Base-by-base conservation (phyloP, 179 eudicot species). In the Spinacia oleracea region DNA sequence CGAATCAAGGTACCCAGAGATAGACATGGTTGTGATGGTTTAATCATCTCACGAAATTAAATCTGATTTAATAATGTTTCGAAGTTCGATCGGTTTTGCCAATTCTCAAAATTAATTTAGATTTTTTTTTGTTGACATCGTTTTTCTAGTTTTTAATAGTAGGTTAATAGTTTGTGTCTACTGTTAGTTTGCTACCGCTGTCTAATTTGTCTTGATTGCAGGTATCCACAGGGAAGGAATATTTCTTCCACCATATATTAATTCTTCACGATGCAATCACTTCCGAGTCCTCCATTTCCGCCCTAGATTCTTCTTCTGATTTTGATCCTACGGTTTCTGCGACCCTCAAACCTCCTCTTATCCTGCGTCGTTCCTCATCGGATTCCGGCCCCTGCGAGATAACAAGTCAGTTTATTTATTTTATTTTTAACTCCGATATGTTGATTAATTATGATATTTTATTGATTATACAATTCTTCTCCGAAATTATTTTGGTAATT, bases 351-450 rank as follows among this genome's bases (percentile, higher is more conserved):
- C 14, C 78, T 38, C 85, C 87, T 51, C 88, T 94, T 14, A 62
- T 91, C 25, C 84, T 91, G 27, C 85, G 79, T 46, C 93, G 91
- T 42, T 80, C 85, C 1, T 68, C 87, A 0, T 82, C 85, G 21
- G 90, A 87, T 81, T 88, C 84, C 27, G 81, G 53, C 14, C 92
- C 93, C 60, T 91, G 97, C 87, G 89, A 92, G 84, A 89, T 92
- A 86, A 90, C 85, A 72, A 79, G 94, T 94, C 75, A 76, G 79
- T 74, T 38, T n/a, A n/a, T n/a, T 56, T 15, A 31, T 34, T 35
- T 11, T 29, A 14, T 65, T 51, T 20, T 34, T 16, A 1, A 60
- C 59, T 76, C 32, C 11, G 38, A 46, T 15, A 25, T 70, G 40
- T 18, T 11, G 71, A 68, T 65, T 16, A 67, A 70, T 70, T 70